phyloP scores from a whole-genome alignment of 768 basidiomycete genomes.

The Kwoniella europaea region DNA sequence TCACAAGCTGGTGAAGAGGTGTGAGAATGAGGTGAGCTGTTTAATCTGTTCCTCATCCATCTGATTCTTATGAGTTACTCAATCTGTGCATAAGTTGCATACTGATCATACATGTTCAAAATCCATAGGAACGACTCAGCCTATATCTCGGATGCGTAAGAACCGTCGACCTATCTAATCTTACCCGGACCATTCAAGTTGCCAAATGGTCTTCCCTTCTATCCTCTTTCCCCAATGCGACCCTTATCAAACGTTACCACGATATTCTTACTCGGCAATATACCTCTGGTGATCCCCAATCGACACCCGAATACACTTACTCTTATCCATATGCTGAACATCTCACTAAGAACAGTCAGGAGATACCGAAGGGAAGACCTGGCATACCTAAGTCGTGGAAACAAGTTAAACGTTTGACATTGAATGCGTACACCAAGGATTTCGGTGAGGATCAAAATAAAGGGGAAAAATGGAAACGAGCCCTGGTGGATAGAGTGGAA shows the following conservation, averaged over 20 bases:
- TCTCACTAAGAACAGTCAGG: neutral
- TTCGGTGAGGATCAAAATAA: neutral
- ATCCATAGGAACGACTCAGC: neutral
- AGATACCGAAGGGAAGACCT: neutral
- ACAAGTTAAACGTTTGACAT: neutral
- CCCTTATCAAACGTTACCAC: neutral
- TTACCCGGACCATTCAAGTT: constrained; percentile 1
- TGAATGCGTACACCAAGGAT: neutral
- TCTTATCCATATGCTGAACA: constrained; percentile 1
- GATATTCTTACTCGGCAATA: neutral
- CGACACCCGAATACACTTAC: neutral
- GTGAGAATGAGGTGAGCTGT: neutral
- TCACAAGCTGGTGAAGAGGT: neutral
- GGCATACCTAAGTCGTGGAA: neutral
- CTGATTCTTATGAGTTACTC: neutral
- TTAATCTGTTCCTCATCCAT: neutral
- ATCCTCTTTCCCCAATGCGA: neutral
- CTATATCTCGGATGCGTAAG: neutral
- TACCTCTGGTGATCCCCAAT: neutral
- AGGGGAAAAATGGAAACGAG: neutral
- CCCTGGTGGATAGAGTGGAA: neutral
- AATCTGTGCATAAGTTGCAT: neutral
- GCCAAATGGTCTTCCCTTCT: neutral
- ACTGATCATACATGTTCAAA: neutral
- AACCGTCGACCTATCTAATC: neutral